phyloP scores from a whole-genome alignment of 176 grass and related monocot species.

The Cenchrus americanus region DNA sequence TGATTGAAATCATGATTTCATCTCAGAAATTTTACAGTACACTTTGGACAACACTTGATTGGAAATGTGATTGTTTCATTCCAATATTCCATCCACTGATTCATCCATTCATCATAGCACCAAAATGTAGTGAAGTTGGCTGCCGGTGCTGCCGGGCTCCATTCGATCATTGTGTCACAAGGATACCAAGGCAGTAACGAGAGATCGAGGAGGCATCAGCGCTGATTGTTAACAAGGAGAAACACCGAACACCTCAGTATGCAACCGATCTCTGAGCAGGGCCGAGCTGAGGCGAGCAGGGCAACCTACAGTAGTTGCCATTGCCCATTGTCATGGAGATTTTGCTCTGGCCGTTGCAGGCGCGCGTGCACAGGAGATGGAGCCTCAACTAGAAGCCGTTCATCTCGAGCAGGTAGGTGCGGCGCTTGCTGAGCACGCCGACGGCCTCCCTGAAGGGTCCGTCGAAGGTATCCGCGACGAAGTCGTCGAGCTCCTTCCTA shows the following conservation, averaged over 20 bases:
- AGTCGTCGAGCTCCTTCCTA: constrained; percentile 68
- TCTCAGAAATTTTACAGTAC: not conserved
- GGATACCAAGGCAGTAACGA: constrained; percentile 47
- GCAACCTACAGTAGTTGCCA: constrained; percentile 37
- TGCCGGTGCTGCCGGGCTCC: not conserved
- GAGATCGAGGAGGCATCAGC: constrained; percentile 12
- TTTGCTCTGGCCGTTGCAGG: not conserved
- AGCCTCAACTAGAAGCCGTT: constrained; percentile 63
- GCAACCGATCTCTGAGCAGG: not conserved
- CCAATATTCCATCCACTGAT: constrained; percentile 32
- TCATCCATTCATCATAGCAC: constrained; percentile 20
- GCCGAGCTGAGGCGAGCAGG: constrained; percentile 17
- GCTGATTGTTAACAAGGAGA: constrained; percentile 45
- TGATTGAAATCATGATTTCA: constrained; percentile 26
- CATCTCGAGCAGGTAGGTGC: constrained; percentile 87
- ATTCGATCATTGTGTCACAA: constrained; percentile 39
- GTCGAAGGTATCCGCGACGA: constrained; percentile 61
- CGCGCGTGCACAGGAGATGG: not conserved
- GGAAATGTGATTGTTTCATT: constrained; percentile 32
- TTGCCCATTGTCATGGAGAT: constrained; percentile 22
- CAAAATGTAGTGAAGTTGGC: constrained; percentile 29
- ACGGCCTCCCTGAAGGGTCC: constrained; percentile 70
- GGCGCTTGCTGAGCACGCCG: constrained; percentile 58
- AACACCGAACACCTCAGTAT: constrained; percentile 27
- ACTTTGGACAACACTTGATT: not conserved